Evolutionary conservation across 352 stramenopile genomes (phyloP), one percentile per base, ranked within the genome.

Genomic region (Globisporangium canariense): DNA sequence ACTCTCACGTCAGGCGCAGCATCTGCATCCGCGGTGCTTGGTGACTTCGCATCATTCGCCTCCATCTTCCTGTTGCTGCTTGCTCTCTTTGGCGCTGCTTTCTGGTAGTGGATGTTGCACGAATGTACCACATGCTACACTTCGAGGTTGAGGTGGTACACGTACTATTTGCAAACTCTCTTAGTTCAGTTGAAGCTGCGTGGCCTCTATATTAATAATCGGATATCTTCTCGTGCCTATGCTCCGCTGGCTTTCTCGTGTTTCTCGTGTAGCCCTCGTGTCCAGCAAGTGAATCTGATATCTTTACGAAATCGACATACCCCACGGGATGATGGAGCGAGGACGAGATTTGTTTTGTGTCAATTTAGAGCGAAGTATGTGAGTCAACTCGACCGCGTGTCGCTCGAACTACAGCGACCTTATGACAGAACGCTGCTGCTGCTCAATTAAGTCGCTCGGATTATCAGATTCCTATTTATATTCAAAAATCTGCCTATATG

Each of bases 21-120:
- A 3, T 28, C 32, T 41, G 2, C 51, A 43, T 58, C 32, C 6
- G 30, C 28, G 38, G 32, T n/a, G 16, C 43, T 49, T 22, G 16
- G 43, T 2, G 16, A 0, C 43, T 46, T 46, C 32, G 18, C 53
- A 5, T 59, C 53, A 34, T 47, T 59, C 50, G 50, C 50, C n/a
- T 56, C 34, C 54, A 60, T 60, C 40, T 58, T 32, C n/a, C 16
- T 28, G 22, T 40, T 57, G 11, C 25, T 18, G 4, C 13, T 56
- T 55, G 16, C 4, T 9, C 2, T 4, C 18, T 49, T 25, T 57
- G 28, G 28, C 28, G 28, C 14, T n/a, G 40, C n/a, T 7, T 16
- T 18, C 20, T 18, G 20, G 13, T 3, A 32, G 4, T 18, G 49
- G 14, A 59, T 47, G 53, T 59, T 59, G 32, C 53, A 34, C 53